phyloP scores from a whole-genome alignment of 2,329 filamentous ascomycete genomes.

The Aspergillus clavatus region DNA sequence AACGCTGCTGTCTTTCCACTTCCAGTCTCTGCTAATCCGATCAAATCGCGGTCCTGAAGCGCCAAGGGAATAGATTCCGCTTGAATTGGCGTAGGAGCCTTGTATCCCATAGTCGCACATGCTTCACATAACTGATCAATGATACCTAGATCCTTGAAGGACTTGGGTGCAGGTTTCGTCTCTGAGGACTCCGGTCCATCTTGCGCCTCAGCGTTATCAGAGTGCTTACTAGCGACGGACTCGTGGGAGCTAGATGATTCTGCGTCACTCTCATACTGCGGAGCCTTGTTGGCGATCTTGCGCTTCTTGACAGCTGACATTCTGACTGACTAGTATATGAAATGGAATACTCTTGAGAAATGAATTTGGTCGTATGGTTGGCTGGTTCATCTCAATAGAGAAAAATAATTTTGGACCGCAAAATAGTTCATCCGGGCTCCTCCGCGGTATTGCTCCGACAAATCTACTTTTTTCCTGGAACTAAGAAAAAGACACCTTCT shows the following conservation, averaged over 20 bases:
- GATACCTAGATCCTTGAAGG: constrained; percentile 61
- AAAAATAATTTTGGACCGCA: constrained; percentile 32
- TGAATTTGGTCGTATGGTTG: constrained; percentile 7
- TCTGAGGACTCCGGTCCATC: neutral
- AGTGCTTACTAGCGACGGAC: constrained; percentile 7
- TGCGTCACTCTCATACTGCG: constrained; percentile 20
- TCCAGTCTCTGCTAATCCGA: constrained; percentile 91
- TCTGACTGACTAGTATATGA: constrained; percentile 1
- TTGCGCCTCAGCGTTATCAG: constrained; percentile 5
- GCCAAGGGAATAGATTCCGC: constrained; percentile 76
- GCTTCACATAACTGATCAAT: constrained; percentile 86
- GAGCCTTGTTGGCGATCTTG: constrained; percentile 30
- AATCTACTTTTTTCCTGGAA: constrained; percentile 29
- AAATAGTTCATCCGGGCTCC: constrained; percentile 35
- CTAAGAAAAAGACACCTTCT: constrained; percentile 28
- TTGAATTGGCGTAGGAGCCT: constrained; percentile 83
- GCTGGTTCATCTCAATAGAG: constrained; percentile 5
- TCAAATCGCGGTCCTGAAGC: constrained; percentile 75
- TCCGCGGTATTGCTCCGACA: constrained; percentile 23
- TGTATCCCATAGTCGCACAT: constrained; percentile 77
- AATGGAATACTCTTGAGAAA: constrained; percentile 1
- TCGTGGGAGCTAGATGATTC: constrained; percentile 19
- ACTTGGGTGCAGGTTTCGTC: constrained; percentile 29
- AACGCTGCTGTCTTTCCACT: constrained; percentile 96
- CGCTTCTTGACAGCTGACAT: constrained; percentile 41